These are phyloP conservation scores for Kluyveromyces aestuarii DNA, from an alignment of 805 yeast genomes.

Conservation along the genomic window DNA sequence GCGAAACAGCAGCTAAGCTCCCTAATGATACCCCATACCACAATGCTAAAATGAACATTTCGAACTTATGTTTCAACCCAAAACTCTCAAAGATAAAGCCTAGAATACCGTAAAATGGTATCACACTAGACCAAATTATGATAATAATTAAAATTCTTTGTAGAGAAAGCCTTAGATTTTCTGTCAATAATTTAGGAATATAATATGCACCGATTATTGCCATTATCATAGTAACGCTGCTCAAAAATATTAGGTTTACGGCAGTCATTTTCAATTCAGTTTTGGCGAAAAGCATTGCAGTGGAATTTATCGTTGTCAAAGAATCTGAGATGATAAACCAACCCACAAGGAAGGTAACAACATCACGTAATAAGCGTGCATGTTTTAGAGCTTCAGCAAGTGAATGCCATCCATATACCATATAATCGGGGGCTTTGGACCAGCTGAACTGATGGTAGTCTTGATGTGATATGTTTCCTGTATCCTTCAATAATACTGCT, in stretches of 20 bases:
- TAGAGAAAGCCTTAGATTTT: conserved; percentile 34
- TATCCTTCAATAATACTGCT: conserved; percentile 32
- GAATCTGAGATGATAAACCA: conserved; percentile 77
- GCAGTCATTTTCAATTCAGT: conserved; percentile 63
- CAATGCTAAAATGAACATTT: conserved; percentile 58
- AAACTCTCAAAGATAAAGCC: conserved; percentile 49
- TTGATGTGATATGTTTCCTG: neutral
- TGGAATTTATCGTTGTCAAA: conserved; percentile 67
- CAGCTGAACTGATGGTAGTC: conserved; percentile 3
- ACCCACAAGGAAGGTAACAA: conserved; percentile 53
- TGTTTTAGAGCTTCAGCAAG: conserved; percentile 46
- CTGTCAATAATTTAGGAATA: conserved; percentile 38
- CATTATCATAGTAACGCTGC: conserved; percentile 54
- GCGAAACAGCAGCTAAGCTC: conserved; percentile 58
- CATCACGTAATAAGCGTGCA: conserved; percentile 53
- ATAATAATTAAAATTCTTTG: conserved; percentile 42
- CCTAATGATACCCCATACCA: conserved; percentile 76
- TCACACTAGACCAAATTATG: conserved; percentile 51
- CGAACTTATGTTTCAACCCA: conserved; percentile 56
- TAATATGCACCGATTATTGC: conserved; percentile 61
- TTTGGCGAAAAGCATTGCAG: conserved; percentile 69
- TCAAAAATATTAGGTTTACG: conserved; percentile 52
- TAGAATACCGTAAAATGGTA: conserved; percentile 62
- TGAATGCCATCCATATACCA: conserved; percentile 55
- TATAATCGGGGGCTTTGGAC: conserved; percentile 22